Base-by-base conservation (phyloP, 208 protist genomes). In the Wallacemonas sp. region DNA sequence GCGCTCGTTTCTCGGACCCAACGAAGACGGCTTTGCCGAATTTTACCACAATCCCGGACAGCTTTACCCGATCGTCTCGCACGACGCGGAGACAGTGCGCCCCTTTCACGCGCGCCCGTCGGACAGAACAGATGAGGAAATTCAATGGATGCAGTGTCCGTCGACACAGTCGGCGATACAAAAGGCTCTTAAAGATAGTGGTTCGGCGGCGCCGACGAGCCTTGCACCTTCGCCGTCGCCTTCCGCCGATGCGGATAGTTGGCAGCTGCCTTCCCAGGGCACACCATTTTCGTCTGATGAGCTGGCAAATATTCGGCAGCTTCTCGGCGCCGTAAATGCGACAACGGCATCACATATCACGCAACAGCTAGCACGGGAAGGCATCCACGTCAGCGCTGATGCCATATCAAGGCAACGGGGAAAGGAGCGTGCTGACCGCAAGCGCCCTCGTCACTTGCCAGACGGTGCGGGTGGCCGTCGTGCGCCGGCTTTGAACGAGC, bases 31-130 rank as follows among this genome's bases (percentile, higher is more conserved):
- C 65, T 87, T 83, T 55, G 84, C 91, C 5, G 82, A 86, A 68
- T 93, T 95, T 61, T 93, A 85, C 41, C 89, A 95, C 67, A 65
- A 80, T 65, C 74, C 68, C 0, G 76, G 78, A 4, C 78, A 91
- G 58, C 68, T 92, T 1, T 93, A 89, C 61, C 78, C 84, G 0
- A 41, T 92, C 33, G 14, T 41, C 21, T 76, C 81, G 0, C 44
- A 48, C 24, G 74, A 76, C 52, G 17, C 29, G 1, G 26, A 38
- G 0, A 67, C 41, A n/a, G 77, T 91, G 14, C 78, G 64, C 2
- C 33, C 64, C 6, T 76, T 94, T 29, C 88, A 94, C 44, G 30
- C 44, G 8, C 61, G 48, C 0, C 58, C 61, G 16, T 8, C 48
- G 2, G 54, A 70, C 21, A 76, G 81, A 26, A 76, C 78, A 27